phyloP scores from a whole-genome alignment of 192 early-diverging fungal genomes.

The Funneliformis mosseae region DNA sequence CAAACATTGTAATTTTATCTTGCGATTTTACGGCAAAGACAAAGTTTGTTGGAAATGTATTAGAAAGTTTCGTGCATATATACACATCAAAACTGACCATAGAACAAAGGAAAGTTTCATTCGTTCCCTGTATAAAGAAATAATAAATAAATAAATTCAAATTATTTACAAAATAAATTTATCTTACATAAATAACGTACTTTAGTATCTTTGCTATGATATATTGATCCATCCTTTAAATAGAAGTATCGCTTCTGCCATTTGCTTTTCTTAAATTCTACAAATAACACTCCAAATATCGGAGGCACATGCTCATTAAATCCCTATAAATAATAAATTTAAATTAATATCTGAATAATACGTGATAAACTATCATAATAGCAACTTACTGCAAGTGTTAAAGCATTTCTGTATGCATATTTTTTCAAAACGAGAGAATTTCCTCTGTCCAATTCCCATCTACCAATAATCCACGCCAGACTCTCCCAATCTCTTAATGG shows the following conservation, averaged over 20 bases:
- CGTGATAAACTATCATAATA: not conserved
- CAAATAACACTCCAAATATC: constrained; percentile 59
- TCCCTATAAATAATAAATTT: constrained; percentile 16
- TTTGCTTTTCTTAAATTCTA: constrained; percentile 80
- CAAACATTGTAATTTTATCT: constrained; percentile 20
- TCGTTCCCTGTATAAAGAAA: not conserved
- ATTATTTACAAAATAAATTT: not conserved
- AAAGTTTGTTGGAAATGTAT: not conserved
- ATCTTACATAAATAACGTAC: not conserved
- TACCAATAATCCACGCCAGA: constrained; percentile 76
- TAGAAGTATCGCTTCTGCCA: constrained; percentile 81
- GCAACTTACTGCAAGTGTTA: constrained; percentile 47
- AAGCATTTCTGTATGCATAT: constrained; percentile 66
- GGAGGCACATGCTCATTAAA: constrained; percentile 21
- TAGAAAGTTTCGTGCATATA: not conserved
- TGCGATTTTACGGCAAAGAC: not conserved
- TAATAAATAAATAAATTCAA: not conserved
- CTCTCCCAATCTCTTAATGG: constrained; percentile 91
- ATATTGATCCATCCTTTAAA: constrained; percentile 66
- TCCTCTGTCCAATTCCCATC: constrained; percentile 80
- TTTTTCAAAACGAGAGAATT: constrained; percentile 81
- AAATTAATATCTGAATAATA: not conserved
- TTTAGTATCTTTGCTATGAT: constrained; percentile 62
- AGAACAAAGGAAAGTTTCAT: not conserved
- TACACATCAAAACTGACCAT: not conserved